These are phyloP conservation scores for Diaporthe destruens DNA, from an alignment of 2,329 filamentous ascomycete species.

Conservation along the genomic window DNA sequence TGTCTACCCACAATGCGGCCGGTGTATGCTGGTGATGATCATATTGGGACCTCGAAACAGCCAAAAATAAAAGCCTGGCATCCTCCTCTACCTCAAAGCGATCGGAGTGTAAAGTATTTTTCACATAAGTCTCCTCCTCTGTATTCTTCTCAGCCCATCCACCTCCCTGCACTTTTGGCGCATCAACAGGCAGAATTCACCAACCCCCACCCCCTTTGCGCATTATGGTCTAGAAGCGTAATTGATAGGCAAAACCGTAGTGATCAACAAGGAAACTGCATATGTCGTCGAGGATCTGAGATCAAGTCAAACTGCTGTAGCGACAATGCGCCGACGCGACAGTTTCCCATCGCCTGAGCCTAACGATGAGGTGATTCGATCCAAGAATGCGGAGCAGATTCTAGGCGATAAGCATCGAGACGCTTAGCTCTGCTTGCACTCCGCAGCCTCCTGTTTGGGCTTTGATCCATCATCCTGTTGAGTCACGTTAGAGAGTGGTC, in stretches of 20 bases:
- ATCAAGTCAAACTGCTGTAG: constrained; percentile 36
- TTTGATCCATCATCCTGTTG: constrained; percentile 84
- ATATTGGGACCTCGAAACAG: constrained; percentile 36
- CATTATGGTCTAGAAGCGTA: constrained; percentile 44
- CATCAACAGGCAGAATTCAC: constrained; percentile 35
- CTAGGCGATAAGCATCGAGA: constrained; percentile 33
- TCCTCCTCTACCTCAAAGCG: constrained; percentile 36
- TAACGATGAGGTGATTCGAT: constrained; percentile 33
- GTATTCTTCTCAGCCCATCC: background rate
- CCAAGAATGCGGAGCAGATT: constrained; percentile 36
- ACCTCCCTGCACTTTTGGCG: constrained; percentile 8
- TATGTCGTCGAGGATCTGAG: constrained; percentile 28
- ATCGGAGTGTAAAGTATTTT: constrained; percentile 37
- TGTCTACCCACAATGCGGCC: constrained; percentile 42
- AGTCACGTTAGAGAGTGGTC: constrained; percentile 45
- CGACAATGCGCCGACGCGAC: constrained; percentile 26
- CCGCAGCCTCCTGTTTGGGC: constrained; percentile 92
- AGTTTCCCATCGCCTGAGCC: constrained; percentile 33
- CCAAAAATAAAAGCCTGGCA: constrained; percentile 35
- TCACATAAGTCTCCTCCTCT: constrained; percentile 13
- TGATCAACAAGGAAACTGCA: constrained; percentile 39
- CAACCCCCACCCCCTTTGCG: constrained; percentile 39
- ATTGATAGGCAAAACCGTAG: constrained; percentile 39
- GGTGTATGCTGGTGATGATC: constrained; percentile 38
- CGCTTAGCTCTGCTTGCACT: constrained; percentile 93